Evolutionary conservation across 2,329 filamentous ascomycete species (phyloP).

Genomic region (Dothideomycetidae sp.): DNA sequence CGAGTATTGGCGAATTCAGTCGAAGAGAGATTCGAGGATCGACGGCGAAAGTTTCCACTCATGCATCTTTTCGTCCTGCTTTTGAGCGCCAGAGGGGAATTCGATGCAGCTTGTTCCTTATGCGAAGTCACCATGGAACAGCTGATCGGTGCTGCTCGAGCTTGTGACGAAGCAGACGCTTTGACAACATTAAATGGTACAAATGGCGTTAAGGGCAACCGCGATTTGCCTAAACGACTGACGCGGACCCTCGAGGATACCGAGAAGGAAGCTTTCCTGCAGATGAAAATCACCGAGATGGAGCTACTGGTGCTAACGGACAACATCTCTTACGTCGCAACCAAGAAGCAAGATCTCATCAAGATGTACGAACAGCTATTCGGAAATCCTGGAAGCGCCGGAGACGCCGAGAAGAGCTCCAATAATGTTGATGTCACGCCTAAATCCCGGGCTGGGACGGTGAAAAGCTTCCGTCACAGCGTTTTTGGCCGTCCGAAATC

Average conservation of each 20-base stretch:
- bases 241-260: conserved; percentile 69
- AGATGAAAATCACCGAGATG: conserved; percentile 91
- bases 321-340: conserved; percentile 72
- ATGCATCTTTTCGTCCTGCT: conserved; percentile 87
- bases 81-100: conserved; percentile 76
- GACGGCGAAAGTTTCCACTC: conserved; percentile 56
- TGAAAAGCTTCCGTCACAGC: conserved; percentile 49
- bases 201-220: not conserved
- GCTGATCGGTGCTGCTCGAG: conserved; percentile 41
- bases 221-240: conserved; percentile 21
- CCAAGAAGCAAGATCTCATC: conserved; percentile 72
- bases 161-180: conserved; percentile 2
- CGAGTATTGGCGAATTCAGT: conserved; percentile 12
- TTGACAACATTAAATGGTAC: conserved; percentile 25
- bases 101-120: conserved; percentile 60
- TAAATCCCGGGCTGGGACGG: conserved; percentile 21
- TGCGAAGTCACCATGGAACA: conserved; percentile 89
- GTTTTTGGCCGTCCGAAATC: conserved; percentile 56
- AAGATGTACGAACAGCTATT: conserved; percentile 72
- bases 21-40: conserved; percentile 25
- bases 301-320: conserved; percentile 70
- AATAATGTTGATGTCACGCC: conserved; percentile 14
- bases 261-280: conserved; percentile 77
- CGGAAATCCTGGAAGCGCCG: conserved; percentile 42
- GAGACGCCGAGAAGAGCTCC: conserved; percentile 36